Conservation (phyloP, 1,284 basidiomycete species). For the Irpex sp. region DNA sequence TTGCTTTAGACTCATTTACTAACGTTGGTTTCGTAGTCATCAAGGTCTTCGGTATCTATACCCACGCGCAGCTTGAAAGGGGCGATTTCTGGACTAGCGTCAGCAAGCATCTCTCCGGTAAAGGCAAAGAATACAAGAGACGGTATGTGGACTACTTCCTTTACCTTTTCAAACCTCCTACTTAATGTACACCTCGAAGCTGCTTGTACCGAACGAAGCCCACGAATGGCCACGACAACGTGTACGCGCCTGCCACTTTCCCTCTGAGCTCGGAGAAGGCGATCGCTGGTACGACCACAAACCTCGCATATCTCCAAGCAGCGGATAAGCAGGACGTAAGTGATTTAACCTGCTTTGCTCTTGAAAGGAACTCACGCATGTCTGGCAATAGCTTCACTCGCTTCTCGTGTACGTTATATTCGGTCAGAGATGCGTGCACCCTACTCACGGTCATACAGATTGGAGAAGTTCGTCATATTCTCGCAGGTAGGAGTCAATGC, state of each 20-base stretch:
- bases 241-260: slow-evolving; percentile 34
- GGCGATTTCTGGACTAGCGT: slow-evolving; percentile 53
- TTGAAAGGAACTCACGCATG: not conserved
- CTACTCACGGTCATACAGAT: slow-evolving; percentile 28
- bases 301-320: slow-evolving; percentile 27
- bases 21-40: slow-evolving; percentile 34
- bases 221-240: slow-evolving; percentile 33
- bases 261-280: slow-evolving; percentile 16
- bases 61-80: slow-evolving; percentile 52
- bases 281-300: slow-evolving; percentile 9
- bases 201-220: slow-evolving; percentile 43
- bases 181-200: slow-evolving; percentile 22
- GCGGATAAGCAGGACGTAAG: slow-evolving; percentile 44
- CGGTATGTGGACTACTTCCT: slow-evolving; percentile 28
- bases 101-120: slow-evolving; percentile 44
- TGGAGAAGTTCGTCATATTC: slow-evolving; percentile 64
- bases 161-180: not conserved
- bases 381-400: slow-evolving; percentile 43
- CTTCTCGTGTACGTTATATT: slow-evolving; percentile 44
- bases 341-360: not conserved
- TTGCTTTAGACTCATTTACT: not conserved
- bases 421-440: too few relatives aligned
- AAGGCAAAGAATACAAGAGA: slow-evolving; percentile 50
- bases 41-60: slow-evolving; percentile 60
- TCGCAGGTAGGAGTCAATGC: slow-evolving; percentile 42